Percentiles rank a stretch among this genome's conserved stretches.
Conservation (phyloP, 129 eudicot species). For the Lactuca sativa region DNA sequence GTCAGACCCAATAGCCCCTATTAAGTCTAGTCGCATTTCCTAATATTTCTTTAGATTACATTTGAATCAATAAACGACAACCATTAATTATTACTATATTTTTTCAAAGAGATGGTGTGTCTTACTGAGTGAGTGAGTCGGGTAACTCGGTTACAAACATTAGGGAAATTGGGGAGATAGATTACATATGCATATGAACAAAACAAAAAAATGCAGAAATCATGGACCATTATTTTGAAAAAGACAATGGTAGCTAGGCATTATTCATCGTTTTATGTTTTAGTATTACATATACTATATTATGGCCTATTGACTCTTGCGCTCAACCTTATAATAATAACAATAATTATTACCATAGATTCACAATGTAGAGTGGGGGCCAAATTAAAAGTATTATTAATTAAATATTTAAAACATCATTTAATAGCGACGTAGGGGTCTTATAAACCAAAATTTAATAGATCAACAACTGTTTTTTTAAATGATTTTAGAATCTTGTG, state of each 20-base stretch:
- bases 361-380: constrained; percentile 25
- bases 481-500: constrained; percentile 24
- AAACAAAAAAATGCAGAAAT: constrained; percentile 33
- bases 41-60: background rate
- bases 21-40: constrained; percentile 13
- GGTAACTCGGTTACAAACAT: background rate
- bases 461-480: no score
- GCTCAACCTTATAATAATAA: constrained; percentile 4
- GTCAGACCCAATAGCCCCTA: constrained; percentile 23
- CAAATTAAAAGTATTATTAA: background rate
- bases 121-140: background rate
- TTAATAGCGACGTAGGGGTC: background rate
- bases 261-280: constrained; percentile 29
- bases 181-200: constrained; percentile 18
- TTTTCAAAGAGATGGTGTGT: background rate
- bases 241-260: constrained; percentile 24
- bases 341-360: background rate
- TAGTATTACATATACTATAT: constrained; percentile 18
- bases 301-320: constrained; percentile 19
- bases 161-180: background rate
- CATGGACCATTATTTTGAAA: constrained; percentile 25
- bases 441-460: no score
- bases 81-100: background rate
- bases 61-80: background rate
- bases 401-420: background rate